Evolutionary conservation across 2,329 filamentous ascomycete species (phyloP), one percentile per base, ranked within the genome.

Genomic region (Colletotrichum filicis): DNA sequence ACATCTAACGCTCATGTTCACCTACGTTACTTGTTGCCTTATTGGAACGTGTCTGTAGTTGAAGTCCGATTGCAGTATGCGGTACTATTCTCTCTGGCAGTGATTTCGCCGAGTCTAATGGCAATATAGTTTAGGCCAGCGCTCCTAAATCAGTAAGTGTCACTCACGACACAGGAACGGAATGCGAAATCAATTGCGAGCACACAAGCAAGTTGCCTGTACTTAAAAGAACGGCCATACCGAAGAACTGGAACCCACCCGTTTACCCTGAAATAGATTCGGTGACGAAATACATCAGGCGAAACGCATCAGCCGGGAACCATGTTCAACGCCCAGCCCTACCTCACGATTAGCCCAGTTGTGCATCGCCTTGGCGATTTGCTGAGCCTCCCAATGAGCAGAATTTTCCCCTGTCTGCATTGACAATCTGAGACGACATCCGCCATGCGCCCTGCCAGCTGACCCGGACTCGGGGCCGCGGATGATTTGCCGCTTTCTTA

Each of bases 381-480:
- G 24, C 30, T 55, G 30, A 59, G 32, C 52, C 30, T 57, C 63
- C 42, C 12, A 61, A 56, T 24, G 28, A 52, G 62, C 11, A 64
- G 59, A 55, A 19, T 26, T 22, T 12, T 65, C 26, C 55, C 70
- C 60, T 65, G 59, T 69, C 35, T 22, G 66, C 70, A 70, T 70
- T 69, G 70, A 69, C 42, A 28, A 11, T 49, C 59, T 65, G 55
- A 65, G 66, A 73, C 55, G 32, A 70, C 59, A 24, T 65, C 42
- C 46, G 46, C 70, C 49, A 59, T 70, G 70, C 59, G 53, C 22
- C 30, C 59, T 64, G 42, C 55, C 70, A 70, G 59, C 53, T 69
- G 66, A 42, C 66, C 53, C 30, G 53, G 59, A 24, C 12, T 49
- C 57, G 52, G 49, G 52, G 28, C 14, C 35, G 59, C 22, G 59